phyloP scores from a whole-genome alignment of 2,329 filamentous ascomycete species.

The Clarireedia homoeocarpa region DNA sequence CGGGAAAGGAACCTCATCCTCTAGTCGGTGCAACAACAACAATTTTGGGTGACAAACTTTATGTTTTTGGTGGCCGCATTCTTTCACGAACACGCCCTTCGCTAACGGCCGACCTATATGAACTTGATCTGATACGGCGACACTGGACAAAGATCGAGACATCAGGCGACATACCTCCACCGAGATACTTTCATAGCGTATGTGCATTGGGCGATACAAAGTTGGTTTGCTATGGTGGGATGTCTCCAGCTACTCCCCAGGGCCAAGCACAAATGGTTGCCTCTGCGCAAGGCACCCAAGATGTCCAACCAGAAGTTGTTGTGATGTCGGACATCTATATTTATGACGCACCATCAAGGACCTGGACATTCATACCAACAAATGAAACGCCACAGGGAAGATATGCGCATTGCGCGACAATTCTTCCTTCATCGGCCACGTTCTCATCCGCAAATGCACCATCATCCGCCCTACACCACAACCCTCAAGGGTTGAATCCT shows the following conservation, averaged over 20 bases:
- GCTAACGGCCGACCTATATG: slow-evolving; percentile 86
- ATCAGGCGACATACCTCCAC: slow-evolving; percentile 76
- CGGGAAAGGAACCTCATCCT: slow-evolving; percentile 82
- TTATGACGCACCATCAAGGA: slow-evolving; percentile 74
- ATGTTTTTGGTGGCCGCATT: slow-evolving; percentile 89
- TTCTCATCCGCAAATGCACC: slow-evolving; percentile 82
- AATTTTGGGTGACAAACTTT: slow-evolving; percentile 88
- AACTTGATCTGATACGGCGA: slow-evolving; percentile 80
- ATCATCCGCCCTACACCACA: slow-evolving; percentile 81
- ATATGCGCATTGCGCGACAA: slow-evolving; percentile 93
- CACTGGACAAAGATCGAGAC: slow-evolving; percentile 91
- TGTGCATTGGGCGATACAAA: slow-evolving; percentile 92
- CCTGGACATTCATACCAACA: slow-evolving; percentile 78
- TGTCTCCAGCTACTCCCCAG: slow-evolving; percentile 64
- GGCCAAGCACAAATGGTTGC: slow-evolving; percentile 37
- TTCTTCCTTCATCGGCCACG: slow-evolving; percentile 77
- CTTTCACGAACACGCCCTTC: slow-evolving; percentile 74
- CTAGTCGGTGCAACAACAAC: slow-evolving; percentile 94
- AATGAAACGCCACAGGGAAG: slow-evolving; percentile 82
- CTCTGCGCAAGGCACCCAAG: slow-evolving; percentile 39
- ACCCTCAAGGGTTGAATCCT: slow-evolving; percentile 71
- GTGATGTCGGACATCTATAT: slow-evolving; percentile 99
- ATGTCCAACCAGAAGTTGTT: slow-evolving; percentile 75
- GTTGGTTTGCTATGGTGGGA: slow-evolving; percentile 94
- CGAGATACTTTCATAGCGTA: slow-evolving; percentile 95